Evolutionary conservation across 2,329 filamentous ascomycete species (phyloP).

Genomic region (Alternaria conjuncta): DNA sequence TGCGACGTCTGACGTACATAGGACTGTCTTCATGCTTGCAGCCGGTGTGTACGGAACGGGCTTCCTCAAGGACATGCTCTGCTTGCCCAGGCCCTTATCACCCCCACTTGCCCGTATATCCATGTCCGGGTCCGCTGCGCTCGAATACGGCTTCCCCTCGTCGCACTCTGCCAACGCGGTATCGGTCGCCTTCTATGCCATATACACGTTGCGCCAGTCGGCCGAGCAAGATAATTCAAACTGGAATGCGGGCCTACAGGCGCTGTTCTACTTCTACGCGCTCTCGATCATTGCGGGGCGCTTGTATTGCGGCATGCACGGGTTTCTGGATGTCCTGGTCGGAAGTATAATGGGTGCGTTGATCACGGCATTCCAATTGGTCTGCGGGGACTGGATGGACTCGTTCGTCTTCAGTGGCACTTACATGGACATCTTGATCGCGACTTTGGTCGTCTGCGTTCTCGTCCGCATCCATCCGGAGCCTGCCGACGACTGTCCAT

Average conservation of each 20-base stretch:
- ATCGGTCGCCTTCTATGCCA: slow-evolving; percentile 84
- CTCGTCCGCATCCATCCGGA: slow-evolving; percentile 92
- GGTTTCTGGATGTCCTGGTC: slow-evolving; percentile 87
- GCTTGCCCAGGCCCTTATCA: slow-evolving; percentile 87
- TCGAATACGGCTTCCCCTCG: slow-evolving; percentile 97
- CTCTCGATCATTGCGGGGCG: slow-evolving; percentile 88
- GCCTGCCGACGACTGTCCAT: slow-evolving; percentile 94
- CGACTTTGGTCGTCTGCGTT: slow-evolving; percentile 71
- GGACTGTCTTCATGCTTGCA: slow-evolving; percentile 65
- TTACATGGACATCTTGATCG: slow-evolving; percentile 68
- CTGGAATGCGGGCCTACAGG: slow-evolving; percentile 68
- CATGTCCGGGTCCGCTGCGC: slow-evolving; percentile 92
- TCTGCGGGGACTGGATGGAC: slow-evolving; percentile 67
- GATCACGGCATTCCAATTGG: slow-evolving; percentile 63
- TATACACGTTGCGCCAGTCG: slow-evolving; percentile 72
- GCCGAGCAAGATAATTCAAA: slow-evolving; percentile 67
- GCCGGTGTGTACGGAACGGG: slow-evolving; percentile 75
- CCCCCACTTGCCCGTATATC: slow-evolving; percentile 93
- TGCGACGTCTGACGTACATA: slow-evolving; percentile 29
- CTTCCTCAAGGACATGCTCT: slow-evolving; percentile 92
- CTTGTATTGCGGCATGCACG: slow-evolving; percentile 98
- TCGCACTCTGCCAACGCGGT: slow-evolving; percentile 98
- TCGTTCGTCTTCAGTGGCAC: slow-evolving; percentile 64
- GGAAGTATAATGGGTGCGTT: slow-evolving; percentile 78
- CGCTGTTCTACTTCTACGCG: slow-evolving; percentile 81